Evolutionary conservation across 1,284 basidiomycete genomes (phyloP), one percentile per base, ranked within the genome.

Genomic region (Rhodotorula sp.): DNA sequence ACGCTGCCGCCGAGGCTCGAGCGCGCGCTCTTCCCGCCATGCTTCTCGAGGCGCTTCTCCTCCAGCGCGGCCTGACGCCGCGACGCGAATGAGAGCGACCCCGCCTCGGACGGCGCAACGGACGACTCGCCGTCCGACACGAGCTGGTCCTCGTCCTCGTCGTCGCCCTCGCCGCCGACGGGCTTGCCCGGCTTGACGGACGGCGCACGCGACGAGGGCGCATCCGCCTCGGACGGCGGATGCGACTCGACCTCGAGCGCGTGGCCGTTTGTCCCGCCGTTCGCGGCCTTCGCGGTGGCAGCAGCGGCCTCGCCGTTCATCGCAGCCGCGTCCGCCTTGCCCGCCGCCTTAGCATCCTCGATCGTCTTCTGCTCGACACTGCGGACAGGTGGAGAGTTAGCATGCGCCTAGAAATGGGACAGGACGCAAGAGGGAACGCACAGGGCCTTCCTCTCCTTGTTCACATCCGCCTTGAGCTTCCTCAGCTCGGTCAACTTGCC

Each of bases 401-500:
- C 15, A 22, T 15, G 10, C 10, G 17, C 7, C n/a, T 19, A n/a
- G 62, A 17, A 54, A 56, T 75, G 60, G 4, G 62, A 19, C 6
- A 46, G 41, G 72, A 67, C 39, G 36, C 61, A 59, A 15, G 32
- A 9, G 39, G 54, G 54, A 41, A 87, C 92, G 83, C 81, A 94
- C 92, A 89, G 86, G 79, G 90, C 88, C 82, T 92, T 94, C 83
- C 90, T 90, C 77, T 89, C 85, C 72, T 95, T 86, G 81, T 94
- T 95, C 64, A 95, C 88, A 76, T 99, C 96, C 50, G 96, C 92
- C 81, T 95, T 92, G 81, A 96, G 93, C 83, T 99, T 99, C 75
- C 96, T 85, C 63, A 97, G 85, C 56, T 94, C 91, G 19, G 97
- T 98, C 71, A 99, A 83, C 75, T 90, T 89, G 76, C 90, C 87